A percentile compares a stretch with the other conserved stretches of the same genome.
Evolutionary conservation across 331 rosid genomes (phyloP).

Genomic region (Pyrus hybrid): DNA sequence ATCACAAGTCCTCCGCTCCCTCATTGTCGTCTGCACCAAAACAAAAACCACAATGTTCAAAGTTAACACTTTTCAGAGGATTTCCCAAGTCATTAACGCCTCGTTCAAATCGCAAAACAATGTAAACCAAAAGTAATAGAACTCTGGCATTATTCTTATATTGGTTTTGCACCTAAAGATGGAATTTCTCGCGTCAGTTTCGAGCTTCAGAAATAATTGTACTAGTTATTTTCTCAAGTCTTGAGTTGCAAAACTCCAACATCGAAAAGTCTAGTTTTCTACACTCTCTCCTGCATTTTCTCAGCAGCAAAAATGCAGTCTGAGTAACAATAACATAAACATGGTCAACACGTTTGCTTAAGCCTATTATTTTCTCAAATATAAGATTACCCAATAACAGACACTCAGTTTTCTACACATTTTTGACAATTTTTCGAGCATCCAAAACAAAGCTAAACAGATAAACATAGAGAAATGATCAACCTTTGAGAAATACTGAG

Average conservation of each 20-base stretch:
- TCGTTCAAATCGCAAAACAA: neutral
- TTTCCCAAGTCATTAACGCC: neutral
- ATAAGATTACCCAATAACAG: constrained; percentile 1
- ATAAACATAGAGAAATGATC: constrained; percentile 10
- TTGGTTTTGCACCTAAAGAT: neutral
- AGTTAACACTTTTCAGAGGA: neutral
- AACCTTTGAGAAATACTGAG: constrained; percentile 69
- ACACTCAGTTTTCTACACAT: neutral
- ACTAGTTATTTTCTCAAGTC: neutral
- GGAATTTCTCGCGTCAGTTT: too few relatives aligned
- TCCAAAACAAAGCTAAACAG: neutral
- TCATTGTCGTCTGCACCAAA: constrained; percentile 53
- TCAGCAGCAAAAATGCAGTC: neutral
- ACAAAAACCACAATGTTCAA: constrained; percentile 12
- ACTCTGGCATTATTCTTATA: neutral
- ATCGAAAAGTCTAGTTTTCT: neutral
- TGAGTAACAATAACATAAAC: neutral
- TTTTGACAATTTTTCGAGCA: neutral
- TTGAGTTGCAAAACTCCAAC: neutral
- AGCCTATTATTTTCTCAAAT: neutral
- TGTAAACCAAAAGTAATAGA: neutral
- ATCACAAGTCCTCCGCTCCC: constrained; percentile 67
- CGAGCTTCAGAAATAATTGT: too few relatives aligned
- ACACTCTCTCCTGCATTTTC: neutral
- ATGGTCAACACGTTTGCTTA: neutral